Evolutionary conservation across 257 asterid species (phyloP).

Genomic region (Solanum commersonii): DNA sequence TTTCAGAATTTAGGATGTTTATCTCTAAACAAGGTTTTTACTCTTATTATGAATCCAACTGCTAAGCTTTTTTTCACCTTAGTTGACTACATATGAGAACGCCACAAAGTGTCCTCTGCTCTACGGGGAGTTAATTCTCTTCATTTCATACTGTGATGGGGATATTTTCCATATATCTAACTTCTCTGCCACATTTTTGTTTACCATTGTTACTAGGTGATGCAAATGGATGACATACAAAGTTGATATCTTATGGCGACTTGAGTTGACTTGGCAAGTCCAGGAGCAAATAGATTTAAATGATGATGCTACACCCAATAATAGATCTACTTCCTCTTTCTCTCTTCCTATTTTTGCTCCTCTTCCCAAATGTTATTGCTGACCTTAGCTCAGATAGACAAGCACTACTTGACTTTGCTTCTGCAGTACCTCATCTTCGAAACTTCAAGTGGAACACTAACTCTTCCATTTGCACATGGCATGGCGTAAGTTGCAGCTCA

Average conservation of each 20-base stretch:
- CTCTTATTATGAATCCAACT: neutral
- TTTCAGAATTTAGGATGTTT: neutral
- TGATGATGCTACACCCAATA: constrained; percentile 20
- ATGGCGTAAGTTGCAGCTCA: constrained; percentile 50
- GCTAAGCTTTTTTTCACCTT: neutral
- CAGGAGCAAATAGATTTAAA: neutral
- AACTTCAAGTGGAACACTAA: constrained; percentile 41
- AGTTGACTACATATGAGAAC: neutral
- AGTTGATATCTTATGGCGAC: neutral
- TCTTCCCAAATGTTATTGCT: constrained; percentile 7
- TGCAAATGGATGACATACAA: neutral
- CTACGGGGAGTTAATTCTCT: neutral
- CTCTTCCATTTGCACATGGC: constrained; percentile 55
- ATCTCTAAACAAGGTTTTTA: neutral
- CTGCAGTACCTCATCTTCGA: constrained; percentile 41
- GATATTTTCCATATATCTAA: neutral
- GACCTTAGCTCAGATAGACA: constrained; percentile 55
- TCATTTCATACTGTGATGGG: neutral
- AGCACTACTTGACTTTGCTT: constrained; percentile 63
- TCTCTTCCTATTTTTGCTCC: constrained; percentile 10
- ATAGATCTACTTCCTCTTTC: neutral
- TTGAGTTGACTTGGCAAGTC: neutral
- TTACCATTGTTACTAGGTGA: neutral
- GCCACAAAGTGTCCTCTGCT: neutral
- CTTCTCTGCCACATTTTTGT: neutral